These are phyloP conservation scores for Fusarium sp. DNA, from an alignment of 2,329 filamentous ascomycete species.

Conservation along the genomic window DNA sequence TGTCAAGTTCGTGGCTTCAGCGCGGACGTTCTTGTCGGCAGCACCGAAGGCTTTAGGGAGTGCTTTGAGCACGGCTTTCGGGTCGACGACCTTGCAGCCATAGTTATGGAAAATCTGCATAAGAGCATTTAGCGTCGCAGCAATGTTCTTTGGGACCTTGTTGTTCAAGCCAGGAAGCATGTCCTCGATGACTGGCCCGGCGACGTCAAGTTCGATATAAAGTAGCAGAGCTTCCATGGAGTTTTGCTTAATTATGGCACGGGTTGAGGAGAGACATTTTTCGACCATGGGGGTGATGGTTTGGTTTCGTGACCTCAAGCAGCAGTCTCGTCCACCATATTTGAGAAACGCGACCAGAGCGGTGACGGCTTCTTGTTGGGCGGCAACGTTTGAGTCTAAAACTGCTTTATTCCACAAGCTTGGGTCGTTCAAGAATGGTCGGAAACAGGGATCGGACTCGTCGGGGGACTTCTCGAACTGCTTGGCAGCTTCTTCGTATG, in stretches of 20 bases:
- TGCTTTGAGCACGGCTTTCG: slow-evolving; percentile 89
- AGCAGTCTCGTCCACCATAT: slow-evolving; percentile 85
- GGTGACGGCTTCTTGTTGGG: slow-evolving; percentile 91
- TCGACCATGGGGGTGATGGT: slow-evolving; percentile 87
- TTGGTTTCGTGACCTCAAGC: slow-evolving; percentile 79
- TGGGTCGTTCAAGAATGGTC: slow-evolving; percentile 87
- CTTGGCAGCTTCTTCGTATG: slow-evolving; percentile 92
- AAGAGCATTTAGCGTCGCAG: slow-evolving; percentile 78
- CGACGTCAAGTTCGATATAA: slow-evolving; percentile 89
- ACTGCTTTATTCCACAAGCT: slow-evolving; percentile 93
- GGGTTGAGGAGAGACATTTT: slow-evolving; percentile 89
- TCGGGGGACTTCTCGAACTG: slow-evolving; percentile 87
- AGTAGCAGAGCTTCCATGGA: slow-evolving; percentile 88
- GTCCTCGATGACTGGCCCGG: slow-evolving; percentile 90
- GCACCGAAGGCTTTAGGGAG: slow-evolving; percentile 94
- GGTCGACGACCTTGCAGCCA: slow-evolving; percentile 93
- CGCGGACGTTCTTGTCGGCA: slow-evolving; percentile 97
- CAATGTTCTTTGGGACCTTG: slow-evolving; percentile 91
- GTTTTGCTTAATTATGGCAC: slow-evolving; percentile 89
- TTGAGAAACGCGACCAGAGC: slow-evolving; percentile 94
- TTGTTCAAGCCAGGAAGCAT: slow-evolving; percentile 84
- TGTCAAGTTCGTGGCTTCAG: slow-evolving; percentile 89
- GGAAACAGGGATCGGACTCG: slow-evolving; percentile 87
- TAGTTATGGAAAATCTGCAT: slow-evolving; percentile 92
- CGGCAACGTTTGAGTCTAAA: slow-evolving; percentile 94